These are phyloP conservation scores for Teunomyces cretensis DNA, from an alignment of 805 yeast species.

Conservation along the genomic window DNA sequence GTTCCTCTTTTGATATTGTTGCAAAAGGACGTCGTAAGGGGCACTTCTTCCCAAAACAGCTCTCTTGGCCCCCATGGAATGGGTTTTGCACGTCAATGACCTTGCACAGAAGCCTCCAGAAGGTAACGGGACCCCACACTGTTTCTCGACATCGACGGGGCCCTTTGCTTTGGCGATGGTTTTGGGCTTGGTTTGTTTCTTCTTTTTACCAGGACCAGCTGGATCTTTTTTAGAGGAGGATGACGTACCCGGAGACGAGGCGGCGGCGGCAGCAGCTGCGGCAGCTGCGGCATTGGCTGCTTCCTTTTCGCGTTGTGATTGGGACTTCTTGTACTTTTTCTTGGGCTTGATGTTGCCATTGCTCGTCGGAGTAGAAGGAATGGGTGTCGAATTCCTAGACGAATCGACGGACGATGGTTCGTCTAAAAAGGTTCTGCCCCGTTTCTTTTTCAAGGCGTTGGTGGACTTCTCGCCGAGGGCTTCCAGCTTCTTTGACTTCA, in stretches of 20 bases:
- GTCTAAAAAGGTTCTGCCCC: conserved; percentile 26
- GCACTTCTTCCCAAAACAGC: conserved; percentile 93
- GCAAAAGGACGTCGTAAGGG: conserved; percentile 83
- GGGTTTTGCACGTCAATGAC: conserved; percentile 94
- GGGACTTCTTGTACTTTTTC: conserved; percentile 44
- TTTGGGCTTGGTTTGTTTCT: conserved; percentile 36
- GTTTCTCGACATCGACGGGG: conserved; percentile 88
- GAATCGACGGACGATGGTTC: conserved; percentile 42
- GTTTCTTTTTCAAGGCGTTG: conserved; percentile 28
- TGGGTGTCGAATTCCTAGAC: conserved; percentile 38
- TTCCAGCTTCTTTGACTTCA: conserved; percentile 27
- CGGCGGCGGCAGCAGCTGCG: conserved; percentile 38
- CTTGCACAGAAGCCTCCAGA: conserved; percentile 96
- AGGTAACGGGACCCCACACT: conserved; percentile 93
- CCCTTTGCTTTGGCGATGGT: conserved; percentile 62
- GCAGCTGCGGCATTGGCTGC: conserved; percentile 49
- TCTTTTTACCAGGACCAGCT: conserved; percentile 20
- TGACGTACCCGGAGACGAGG: conserved; percentile 11
- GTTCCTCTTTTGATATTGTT: conserved; percentile 87
- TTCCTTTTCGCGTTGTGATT: conserved; percentile 44
- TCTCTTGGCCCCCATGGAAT: conserved; percentile 97
- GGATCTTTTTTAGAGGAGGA: conserved; percentile 8
- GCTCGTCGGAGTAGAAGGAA: conserved; percentile 22
- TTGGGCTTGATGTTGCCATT: conserved; percentile 28
- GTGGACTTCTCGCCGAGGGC: conserved; percentile 10